phyloP scores from a whole-genome alignment of 768 basidiomycete genomes.

The Mycena belliarum region DNA sequence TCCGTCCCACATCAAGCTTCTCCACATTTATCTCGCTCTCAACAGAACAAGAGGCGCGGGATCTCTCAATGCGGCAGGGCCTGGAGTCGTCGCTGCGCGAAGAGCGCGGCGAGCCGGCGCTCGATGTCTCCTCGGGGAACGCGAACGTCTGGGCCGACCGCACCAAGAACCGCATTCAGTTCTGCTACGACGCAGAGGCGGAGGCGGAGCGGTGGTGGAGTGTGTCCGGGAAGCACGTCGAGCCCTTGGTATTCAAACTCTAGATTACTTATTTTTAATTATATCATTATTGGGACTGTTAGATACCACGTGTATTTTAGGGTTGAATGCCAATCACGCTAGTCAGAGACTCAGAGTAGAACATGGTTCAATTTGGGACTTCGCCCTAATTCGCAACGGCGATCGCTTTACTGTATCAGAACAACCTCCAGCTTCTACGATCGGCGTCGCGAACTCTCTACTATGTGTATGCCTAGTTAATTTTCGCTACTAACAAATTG shows the following conservation, averaged over 20 bases:
- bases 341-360: too few relatives aligned
- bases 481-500: too few relatives aligned
- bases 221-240: neutral
- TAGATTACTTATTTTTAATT: neutral
- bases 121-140: slow-evolving; percentile 27
- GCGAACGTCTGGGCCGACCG: slow-evolving; percentile 61
- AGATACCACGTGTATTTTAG: too few relatives aligned
- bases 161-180: slow-evolving; percentile 45
- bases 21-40: neutral
- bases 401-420: too few relatives aligned
- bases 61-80: slow-evolving; percentile 49
- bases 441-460: too few relatives aligned
- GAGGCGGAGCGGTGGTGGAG: slow-evolving; percentile 53
- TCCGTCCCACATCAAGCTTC: neutral
- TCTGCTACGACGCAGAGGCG: slow-evolving; percentile 56
- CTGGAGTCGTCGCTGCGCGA: slow-evolving; percentile 43
- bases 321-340: too few relatives aligned
- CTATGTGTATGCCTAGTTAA: too few relatives aligned
- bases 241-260: neutral
- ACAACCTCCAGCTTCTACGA: too few relatives aligned
- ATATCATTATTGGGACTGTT: too few relatives aligned
- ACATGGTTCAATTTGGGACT: too few relatives aligned
- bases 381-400: too few relatives aligned
- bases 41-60: slow-evolving; percentile 47
- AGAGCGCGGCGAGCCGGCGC: slow-evolving; percentile 19